These are phyloP conservation scores for Talaromyces stipitatus DNA, from an alignment of 495 filamentous ascomycete genomes.

Conservation along the genomic window DNA sequence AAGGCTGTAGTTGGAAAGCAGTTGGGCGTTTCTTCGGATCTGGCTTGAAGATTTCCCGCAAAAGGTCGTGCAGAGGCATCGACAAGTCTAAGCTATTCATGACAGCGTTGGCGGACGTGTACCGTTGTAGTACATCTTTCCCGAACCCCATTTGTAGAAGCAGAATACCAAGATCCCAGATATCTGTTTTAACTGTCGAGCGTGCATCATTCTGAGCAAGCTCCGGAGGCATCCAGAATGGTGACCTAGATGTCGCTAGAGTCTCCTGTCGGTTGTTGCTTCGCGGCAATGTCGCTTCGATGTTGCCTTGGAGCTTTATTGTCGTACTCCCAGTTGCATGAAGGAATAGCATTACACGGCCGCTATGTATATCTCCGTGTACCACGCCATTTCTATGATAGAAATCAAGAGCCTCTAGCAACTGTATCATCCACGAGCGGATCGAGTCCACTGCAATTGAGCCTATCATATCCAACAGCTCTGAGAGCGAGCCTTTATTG, in stretches of 20 bases:
- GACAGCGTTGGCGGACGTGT: slow-evolving; percentile 67
- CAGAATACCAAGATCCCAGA: slow-evolving; percentile 89
- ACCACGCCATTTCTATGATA: slow-evolving; percentile 74
- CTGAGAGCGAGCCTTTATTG: slow-evolving; percentile 73
- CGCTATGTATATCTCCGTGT: slow-evolving; percentile 70
- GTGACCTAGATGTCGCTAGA: slow-evolving; percentile 57
- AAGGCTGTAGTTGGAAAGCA: slow-evolving; percentile 83
- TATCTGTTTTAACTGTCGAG: slow-evolving; percentile 73
- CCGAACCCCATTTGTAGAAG: slow-evolving; percentile 95
- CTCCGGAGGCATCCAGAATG: slow-evolving; percentile 81
- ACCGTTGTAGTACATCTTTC: slow-evolving; percentile 61
- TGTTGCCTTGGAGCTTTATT: slow-evolving; percentile 36
- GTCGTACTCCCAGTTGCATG: slow-evolving; percentile 30
- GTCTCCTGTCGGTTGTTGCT: slow-evolving; percentile 25
- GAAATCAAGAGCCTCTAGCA: slow-evolving; percentile 85
- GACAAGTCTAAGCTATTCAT: slow-evolving; percentile 59
- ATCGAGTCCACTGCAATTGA: slow-evolving; percentile 63
- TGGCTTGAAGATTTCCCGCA: slow-evolving; percentile 72
- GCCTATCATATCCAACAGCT: slow-evolving; percentile 70
- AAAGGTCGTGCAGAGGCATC: slow-evolving; percentile 65
- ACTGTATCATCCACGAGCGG: slow-evolving; percentile 76
- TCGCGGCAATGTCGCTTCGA: slow-evolving; percentile 35
- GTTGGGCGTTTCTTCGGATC: slow-evolving; percentile 79
- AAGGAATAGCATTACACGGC: slow-evolving; percentile 62
- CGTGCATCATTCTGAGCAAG: slow-evolving; percentile 50